phyloP scores from a whole-genome alignment of 768 basidiomycete species.

The Roridomyces roridus region DNA sequence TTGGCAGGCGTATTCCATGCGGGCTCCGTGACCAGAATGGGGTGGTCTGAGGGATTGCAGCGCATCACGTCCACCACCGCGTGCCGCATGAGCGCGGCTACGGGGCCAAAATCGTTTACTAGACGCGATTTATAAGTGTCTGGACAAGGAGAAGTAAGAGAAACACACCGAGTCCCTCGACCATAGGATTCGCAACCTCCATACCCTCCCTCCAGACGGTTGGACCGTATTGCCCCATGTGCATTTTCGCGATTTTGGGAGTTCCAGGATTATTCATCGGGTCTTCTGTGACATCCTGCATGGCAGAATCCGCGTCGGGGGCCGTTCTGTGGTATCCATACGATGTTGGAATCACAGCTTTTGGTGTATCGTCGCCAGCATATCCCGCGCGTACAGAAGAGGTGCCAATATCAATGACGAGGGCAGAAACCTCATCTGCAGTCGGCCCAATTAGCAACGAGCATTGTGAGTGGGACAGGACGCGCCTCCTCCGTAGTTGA shows the following conservation, averaged over 20 bases:
- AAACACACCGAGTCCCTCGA: constrained; percentile 81
- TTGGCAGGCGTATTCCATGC: constrained; percentile 96
- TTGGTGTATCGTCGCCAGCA: constrained; percentile 96
- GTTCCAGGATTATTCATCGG: constrained; percentile 37
- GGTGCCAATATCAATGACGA: constrained; percentile 94
- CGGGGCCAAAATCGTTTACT: constrained; percentile 82
- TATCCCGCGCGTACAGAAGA: constrained; percentile 93
- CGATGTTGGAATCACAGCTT: constrained; percentile 86
- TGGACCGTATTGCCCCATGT: constrained; percentile 87
- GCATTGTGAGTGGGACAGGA: not conserved
- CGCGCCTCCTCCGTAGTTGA: constrained; percentile 88
- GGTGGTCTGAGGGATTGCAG: constrained; percentile 83
- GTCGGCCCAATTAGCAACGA: not conserved
- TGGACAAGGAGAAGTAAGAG: not conserved
- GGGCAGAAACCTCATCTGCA: constrained; percentile 93
- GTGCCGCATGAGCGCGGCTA: constrained; percentile 74
- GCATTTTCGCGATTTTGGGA: constrained; percentile 61
- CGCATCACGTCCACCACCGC: constrained; percentile 80
- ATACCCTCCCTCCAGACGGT: constrained; percentile 90
- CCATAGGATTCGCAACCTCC: constrained; percentile 84
- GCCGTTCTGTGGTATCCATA: constrained; percentile 75
- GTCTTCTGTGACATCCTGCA: constrained; percentile 55
- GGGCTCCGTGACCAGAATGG: constrained; percentile 91
- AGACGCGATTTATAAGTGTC: constrained; percentile 2
- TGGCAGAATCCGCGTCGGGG: constrained; percentile 56